A percentile compares a stretch with the other conserved stretches of the same genome.
Evolutionary conservation across 495 filamentous ascomycete genomes (phyloP).

Genomic region (Parmelia sp.): DNA sequence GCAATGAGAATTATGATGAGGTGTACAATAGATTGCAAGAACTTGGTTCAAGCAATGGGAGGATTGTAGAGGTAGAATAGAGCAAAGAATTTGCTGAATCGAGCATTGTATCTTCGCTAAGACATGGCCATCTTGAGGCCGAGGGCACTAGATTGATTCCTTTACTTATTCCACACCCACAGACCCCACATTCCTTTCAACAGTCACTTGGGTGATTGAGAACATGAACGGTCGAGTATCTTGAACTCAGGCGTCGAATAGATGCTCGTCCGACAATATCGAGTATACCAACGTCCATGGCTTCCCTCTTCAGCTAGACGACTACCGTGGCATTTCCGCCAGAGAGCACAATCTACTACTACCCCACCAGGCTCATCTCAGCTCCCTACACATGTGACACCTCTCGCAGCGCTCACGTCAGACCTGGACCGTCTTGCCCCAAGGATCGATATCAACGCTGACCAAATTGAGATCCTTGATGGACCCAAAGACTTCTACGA

Average conservation of each 20-base stretch:
- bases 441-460: slow-evolving; percentile 75
- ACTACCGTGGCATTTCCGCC: neutral
- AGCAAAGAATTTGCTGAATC: too few species aligned
- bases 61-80: neutral
- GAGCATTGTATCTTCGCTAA: too few species aligned
- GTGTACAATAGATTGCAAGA: neutral
- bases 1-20: neutral
- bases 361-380: neutral
- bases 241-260: slow-evolving; percentile 11
- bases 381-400: neutral
- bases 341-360: slow-evolving; percentile 9
- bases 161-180: neutral
- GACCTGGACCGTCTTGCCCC: slow-evolving; percentile 88
- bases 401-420: slow-evolving; percentile 60
- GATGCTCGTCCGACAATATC: slow-evolving; percentile 14
- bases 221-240: neutral
- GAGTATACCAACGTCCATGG: slow-evolving; percentile 13
- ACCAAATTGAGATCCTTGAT: slow-evolving; percentile 71
- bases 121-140: neutral
- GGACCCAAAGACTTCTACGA: slow-evolving; percentile 81
- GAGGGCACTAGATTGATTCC: neutral
- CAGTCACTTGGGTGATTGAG: neutral
- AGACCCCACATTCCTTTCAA: neutral
- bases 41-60: too few species aligned
- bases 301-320: slow-evolving; percentile 10